Evolutionary conservation across 2,329 filamentous ascomycete species (phyloP).

Genomic region (Fusarium udum): DNA sequence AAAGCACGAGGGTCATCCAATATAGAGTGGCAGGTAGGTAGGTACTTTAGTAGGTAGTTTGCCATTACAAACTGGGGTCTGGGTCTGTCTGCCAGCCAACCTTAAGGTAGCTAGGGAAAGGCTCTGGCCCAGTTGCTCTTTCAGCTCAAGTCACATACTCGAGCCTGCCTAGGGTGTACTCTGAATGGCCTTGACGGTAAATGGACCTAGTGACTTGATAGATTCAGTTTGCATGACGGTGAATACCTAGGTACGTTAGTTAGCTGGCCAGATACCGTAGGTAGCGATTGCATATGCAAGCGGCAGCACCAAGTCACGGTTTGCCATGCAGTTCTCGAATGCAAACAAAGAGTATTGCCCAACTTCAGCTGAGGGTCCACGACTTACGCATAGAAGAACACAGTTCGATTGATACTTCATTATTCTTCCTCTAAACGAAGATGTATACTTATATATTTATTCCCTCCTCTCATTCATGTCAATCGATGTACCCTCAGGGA

Average conservation of each 20-base stretch:
- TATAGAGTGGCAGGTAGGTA: not conserved
- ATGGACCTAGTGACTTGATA: not conserved
- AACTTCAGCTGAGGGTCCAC: not conserved
- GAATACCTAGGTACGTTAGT: not conserved
- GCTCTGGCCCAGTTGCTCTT: not conserved
- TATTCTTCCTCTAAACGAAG: conserved; percentile 13
- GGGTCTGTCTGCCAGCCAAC: not conserved
- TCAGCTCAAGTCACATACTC: not conserved
- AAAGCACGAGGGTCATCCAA: not conserved
- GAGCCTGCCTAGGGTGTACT: not conserved
- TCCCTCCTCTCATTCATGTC: conserved; percentile 1
- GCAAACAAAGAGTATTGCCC: not conserved
- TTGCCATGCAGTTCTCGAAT: not conserved
- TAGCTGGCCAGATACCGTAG: not conserved
- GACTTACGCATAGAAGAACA: not conserved
- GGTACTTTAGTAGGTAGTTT: not conserved
- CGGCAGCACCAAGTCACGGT: not conserved
- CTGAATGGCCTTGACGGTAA: not conserved
- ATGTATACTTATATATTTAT: not conserved
- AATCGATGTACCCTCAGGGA: conserved; percentile 1
- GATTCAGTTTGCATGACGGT: not conserved
- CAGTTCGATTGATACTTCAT: conserved; percentile 4
- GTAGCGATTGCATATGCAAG: not conserved
- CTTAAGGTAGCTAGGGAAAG: not conserved
- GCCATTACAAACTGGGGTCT: not conserved